Evolutionary conservation across 1,284 basidiomycete species (phyloP).

Genomic region (Apiotrichum sp.): DNA sequence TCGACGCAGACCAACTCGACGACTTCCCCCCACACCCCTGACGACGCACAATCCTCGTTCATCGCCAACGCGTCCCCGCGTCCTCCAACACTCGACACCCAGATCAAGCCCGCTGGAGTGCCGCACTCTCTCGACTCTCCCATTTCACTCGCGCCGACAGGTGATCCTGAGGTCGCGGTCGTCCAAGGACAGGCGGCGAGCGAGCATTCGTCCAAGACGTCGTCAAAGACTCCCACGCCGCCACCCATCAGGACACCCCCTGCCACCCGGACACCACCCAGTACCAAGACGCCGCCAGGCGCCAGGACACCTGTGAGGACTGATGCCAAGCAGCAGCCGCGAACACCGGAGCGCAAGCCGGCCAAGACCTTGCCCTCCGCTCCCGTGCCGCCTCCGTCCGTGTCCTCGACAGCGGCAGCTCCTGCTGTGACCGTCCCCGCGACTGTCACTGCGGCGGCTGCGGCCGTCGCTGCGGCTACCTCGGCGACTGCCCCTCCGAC

Average conservation of each 20-base stretch:
- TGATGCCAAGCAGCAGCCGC: neutral
- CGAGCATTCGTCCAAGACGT: neutral
- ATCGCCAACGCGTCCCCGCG: neutral
- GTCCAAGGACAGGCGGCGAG: neutral
- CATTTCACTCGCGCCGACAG: constrained; percentile 1
- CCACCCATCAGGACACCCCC: no score
- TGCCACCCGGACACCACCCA: no score
- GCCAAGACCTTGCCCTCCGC: no score
- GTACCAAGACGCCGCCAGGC: neutral
- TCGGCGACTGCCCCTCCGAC: neutral
- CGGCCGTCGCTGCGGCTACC: neutral
- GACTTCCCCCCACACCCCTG: constrained; percentile 37
- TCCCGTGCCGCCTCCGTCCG: neutral
- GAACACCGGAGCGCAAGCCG: neutral
- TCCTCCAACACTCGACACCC: neutral
- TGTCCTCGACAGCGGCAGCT: neutral
- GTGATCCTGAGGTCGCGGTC: no score
- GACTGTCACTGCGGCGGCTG: neutral
- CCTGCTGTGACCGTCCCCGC: neutral
- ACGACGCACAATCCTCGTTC: constrained; percentile 20
- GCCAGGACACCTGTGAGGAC: neutral
- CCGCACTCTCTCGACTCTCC: constrained; percentile 1
- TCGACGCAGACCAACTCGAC: constrained; percentile 39
- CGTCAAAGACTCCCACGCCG: neutral
- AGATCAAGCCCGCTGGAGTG: neutral